Conservation (phyloP, 495 filamentous ascomycete species). For the Xylaria scruposa region DNA sequence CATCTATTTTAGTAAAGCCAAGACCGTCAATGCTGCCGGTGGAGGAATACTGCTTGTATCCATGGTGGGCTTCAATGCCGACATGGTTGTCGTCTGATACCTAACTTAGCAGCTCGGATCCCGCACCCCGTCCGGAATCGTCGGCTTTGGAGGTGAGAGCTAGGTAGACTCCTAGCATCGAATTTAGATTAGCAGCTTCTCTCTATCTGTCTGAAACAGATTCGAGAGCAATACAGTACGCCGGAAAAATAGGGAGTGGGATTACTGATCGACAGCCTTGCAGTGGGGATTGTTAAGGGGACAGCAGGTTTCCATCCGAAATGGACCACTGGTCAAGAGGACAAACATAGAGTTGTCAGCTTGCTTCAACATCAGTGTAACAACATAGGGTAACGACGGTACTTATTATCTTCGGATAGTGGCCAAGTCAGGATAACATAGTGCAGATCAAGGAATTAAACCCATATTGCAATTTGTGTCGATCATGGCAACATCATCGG, state of each 20-base stretch:
- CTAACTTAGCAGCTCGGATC: neutral
- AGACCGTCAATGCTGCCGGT: neutral
- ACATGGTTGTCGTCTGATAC: neutral
- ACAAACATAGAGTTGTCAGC: neutral
- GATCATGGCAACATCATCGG: slow-evolving; percentile 1
- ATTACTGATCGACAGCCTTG: slow-evolving; percentile 3
- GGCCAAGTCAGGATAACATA: neutral
- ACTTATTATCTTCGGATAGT: neutral
- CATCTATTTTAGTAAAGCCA: neutral
- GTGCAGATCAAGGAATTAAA: neutral
- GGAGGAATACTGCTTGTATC: neutral
- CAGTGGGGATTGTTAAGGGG: neutral
- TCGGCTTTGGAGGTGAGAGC: neutral
- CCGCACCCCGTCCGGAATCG: neutral
- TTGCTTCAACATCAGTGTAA: neutral
- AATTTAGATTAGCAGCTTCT: neutral
- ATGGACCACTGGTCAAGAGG: neutral
- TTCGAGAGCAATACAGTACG: neutral
- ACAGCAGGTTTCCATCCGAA: neutral
- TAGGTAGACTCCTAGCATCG: neutral
- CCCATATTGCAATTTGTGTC: slow-evolving; percentile 3
- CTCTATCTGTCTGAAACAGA: neutral
- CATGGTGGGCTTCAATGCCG: neutral
- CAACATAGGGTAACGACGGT: too few species aligned
- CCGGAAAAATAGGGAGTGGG: neutral